Evolutionary conservation across 257 asterid genomes (phyloP).

Genomic region (Solanum dulcamara): DNA sequence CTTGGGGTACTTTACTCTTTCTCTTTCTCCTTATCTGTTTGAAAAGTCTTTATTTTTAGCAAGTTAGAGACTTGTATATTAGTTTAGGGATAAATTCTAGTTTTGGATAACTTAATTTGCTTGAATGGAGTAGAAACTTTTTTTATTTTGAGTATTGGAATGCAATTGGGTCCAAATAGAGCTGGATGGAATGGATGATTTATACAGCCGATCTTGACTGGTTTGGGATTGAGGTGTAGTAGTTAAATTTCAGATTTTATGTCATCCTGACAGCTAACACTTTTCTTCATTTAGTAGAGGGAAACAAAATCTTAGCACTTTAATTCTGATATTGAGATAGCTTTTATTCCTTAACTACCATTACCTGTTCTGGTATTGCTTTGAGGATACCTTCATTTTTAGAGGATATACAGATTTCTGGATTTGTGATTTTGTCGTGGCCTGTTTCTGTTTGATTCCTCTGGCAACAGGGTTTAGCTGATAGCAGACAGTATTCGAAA

Average conservation of each 20-base stretch:
- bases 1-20: conserved; percentile 50
- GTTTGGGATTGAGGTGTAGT: neutral
- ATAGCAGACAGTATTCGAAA: neutral
- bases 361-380: neutral
- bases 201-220: neutral
- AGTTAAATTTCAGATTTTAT: neutral
- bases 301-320: neutral
- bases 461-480: neutral
- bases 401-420: neutral
- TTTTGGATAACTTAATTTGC: neutral
- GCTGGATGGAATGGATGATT: neutral
- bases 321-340: neutral
- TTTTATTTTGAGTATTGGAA: neutral
- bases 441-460: neutral
- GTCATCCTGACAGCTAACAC: neutral
- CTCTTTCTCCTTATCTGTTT: neutral
- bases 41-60: neutral
- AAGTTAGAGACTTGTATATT: neutral
- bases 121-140: too few relatives aligned
- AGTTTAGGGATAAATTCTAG: neutral
- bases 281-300: neutral
- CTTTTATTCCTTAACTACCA: neutral
- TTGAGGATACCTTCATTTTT: neutral
- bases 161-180: neutral
- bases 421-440: neutral